A percentile compares a stretch with the other conserved stretches of the same genome.
Conservation (phyloP, 257 asterid genomes). For the Solanum rostratum region DNA sequence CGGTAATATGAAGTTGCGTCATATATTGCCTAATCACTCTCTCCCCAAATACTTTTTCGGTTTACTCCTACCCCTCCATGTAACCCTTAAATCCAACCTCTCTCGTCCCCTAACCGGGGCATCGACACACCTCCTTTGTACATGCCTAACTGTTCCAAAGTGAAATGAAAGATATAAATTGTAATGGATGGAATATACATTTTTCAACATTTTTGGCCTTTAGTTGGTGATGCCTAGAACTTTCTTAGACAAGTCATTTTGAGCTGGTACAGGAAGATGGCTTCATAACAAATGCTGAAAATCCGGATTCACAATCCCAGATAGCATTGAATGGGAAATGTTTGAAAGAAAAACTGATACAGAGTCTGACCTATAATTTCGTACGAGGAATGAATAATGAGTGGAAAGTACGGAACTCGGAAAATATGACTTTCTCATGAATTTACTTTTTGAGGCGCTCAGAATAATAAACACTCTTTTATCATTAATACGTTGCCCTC, state of each 20-base stretch:
- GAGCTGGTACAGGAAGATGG: background rate
- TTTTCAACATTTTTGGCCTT: background rate
- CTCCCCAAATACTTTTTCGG: too few relatives aligned
- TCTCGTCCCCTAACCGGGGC: too few relatives aligned
- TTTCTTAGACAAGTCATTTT: background rate
- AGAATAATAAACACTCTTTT: background rate
- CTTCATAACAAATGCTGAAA: background rate
- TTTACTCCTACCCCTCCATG: too few relatives aligned
- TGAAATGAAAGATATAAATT: background rate
- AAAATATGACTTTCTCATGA: background rate
- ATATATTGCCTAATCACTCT: too few relatives aligned
- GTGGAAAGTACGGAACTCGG: background rate
- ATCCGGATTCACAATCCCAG: background rate
- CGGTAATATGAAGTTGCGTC: too few relatives aligned
- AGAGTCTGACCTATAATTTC: background rate
- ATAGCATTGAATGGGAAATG: background rate
- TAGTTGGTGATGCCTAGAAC: background rate
- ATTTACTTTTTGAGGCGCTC: background rate
- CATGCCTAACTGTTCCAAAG: background rate
- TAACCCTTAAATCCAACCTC: too few relatives aligned
- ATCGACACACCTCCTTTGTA: too few relatives aligned
- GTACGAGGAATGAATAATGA: background rate
- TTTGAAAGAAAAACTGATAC: background rate
- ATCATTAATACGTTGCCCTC: background rate
- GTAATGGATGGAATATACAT: background rate